Evolutionary conservation across 1,284 basidiomycete species (phyloP).

Genomic region (Tilletia walkeri): DNA sequence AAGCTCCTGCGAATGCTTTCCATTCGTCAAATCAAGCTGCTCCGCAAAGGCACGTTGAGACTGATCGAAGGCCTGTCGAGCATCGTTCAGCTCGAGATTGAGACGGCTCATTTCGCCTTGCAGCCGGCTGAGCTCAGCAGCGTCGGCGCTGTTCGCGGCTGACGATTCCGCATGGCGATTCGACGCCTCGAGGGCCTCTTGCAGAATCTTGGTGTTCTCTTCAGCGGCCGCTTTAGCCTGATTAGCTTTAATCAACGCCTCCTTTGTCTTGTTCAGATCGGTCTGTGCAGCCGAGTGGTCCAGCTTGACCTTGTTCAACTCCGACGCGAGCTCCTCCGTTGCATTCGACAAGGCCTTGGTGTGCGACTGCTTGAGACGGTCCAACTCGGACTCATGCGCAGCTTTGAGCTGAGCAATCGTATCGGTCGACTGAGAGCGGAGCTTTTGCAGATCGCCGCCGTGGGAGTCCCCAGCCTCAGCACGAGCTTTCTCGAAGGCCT

Average conservation of each 20-base stretch:
- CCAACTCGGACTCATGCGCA: slow-evolving; percentile 34
- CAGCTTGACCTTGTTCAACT: slow-evolving; percentile 31
- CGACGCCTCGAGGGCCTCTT: slow-evolving; percentile 28
- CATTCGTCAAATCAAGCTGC: slow-evolving; percentile 31
- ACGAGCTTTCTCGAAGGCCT: slow-evolving; percentile 36
- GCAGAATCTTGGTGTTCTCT: slow-evolving; percentile 27
- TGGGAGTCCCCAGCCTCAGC: slow-evolving; percentile 37
- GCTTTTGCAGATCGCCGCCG: slow-evolving; percentile 32
- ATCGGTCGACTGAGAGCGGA: slow-evolving; percentile 31
- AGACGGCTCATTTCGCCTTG: slow-evolving; percentile 29
- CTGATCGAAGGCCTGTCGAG: slow-evolving; percentile 30
- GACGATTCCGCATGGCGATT: slow-evolving; percentile 30
- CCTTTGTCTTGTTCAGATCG: slow-evolving; percentile 34
- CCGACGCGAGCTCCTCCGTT: slow-evolving; percentile 22
- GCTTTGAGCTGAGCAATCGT: slow-evolving; percentile 34
- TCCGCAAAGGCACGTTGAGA: slow-evolving; percentile 36
- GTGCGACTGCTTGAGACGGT: slow-evolving; percentile 27
- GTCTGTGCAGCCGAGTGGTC: slow-evolving; percentile 32
- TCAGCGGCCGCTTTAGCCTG: slow-evolving; percentile 15
- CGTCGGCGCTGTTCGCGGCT: slow-evolving; percentile 21
- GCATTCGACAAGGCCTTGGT: slow-evolving; percentile 27
- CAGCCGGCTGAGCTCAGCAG: slow-evolving; percentile 26
- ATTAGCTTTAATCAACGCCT: slow-evolving; percentile 25
- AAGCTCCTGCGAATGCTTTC: slow-evolving; percentile 29
- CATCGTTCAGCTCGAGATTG: slow-evolving; percentile 31